These are phyloP conservation scores for Pyrenula aspistea DNA, from an alignment of 495 filamentous ascomycete genomes.

Conservation along the genomic window DNA sequence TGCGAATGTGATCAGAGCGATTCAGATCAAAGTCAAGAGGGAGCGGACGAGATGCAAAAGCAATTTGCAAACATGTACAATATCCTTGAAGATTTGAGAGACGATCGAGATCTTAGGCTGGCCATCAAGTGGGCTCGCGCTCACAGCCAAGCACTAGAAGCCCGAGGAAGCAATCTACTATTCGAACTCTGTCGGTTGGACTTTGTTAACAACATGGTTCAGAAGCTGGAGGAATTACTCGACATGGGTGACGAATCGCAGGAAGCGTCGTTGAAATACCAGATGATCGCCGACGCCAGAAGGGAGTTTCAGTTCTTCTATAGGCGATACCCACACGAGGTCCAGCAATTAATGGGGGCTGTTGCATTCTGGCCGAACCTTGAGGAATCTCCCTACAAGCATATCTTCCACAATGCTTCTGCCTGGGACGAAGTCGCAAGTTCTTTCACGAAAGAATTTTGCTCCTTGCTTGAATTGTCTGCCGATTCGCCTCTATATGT, in stretches of 20 bases:
- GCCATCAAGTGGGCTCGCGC: conserved; percentile 78
- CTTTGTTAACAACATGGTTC: too few species aligned
- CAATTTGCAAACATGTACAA: conserved; percentile 84
- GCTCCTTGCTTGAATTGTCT: conserved; percentile 75
- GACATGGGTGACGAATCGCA: conserved; percentile 11
- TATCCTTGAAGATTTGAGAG: conserved; percentile 66
- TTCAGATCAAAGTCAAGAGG: conserved; percentile 16
- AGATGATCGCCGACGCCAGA: conserved; percentile 44
- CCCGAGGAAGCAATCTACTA: conserved; percentile 80
- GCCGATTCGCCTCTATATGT: conserved; percentile 86
- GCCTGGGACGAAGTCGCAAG: conserved; percentile 71
- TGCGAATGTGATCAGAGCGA: conserved; percentile 4
- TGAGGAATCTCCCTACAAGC: conserved; percentile 56
- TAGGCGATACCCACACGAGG: conserved; percentile 57
- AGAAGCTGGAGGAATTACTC: conserved; percentile 54
- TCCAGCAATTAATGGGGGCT: conserved; percentile 63
- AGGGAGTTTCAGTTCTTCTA: conserved; percentile 54
- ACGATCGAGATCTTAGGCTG: conserved; percentile 55
- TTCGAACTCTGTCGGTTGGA: conserved; percentile 85
- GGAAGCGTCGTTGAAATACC: conserved; percentile 21
- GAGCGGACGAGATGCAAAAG: conserved; percentile 55
- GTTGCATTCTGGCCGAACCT: conserved; percentile 67
- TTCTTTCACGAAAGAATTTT: conserved; percentile 89
- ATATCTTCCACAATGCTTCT: conserved; percentile 56
- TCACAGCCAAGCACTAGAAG: conserved; percentile 58